Base-by-base conservation (phyloP, 176 grass and related monocot species). In the Oryza meridionalis region DNA sequence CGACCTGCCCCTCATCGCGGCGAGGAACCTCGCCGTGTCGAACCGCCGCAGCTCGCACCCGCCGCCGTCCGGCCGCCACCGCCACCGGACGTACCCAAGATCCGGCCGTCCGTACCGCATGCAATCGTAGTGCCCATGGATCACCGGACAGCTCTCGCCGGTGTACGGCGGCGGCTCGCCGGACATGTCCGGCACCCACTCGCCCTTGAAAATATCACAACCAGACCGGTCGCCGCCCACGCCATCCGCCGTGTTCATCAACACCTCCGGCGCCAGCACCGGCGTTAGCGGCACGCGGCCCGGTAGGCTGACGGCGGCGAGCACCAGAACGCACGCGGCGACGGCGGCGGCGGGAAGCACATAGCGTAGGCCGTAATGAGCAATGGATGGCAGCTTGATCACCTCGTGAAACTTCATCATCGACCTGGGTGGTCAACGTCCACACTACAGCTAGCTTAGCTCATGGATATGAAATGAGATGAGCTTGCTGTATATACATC, bases 71-170 rank as follows among this genome's bases (percentile, higher is more conserved):
- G 89, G 87, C 38, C 66, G 73, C 92, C 92, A 94, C 37, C 72
- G 70, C 92, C 92, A 94, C 38, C 67, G 55, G 53, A 89, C 11
- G 70, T 81, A 92, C 1, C 73, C 87, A 12, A 81, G 62, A 81
- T 94, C 89, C 27, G 92, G 92, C 69, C 61, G 45, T 46, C 92
- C 89, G 65, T 91, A 84, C 12, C 75, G 75, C 77, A 82, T 75
- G 84, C 92, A 91, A 46, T 94, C 88, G 55, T 94, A 88, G 77
- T 88, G 84, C 22, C 82, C 92, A 37, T 92, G 89, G 72, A 94
- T 94, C 65, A 80, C 70, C 1, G 74, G 78, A 71, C 89, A 94
- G 55, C 81, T 89, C 53, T 63, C 82, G 59, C 51, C 43, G 16
- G 81, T 90, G 89, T 94, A 94, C 15, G 32, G 67, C 15, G 32